Evolutionary conservation across 768 basidiomycete species (phyloP), one percentile per base, ranked within the genome.

Genomic region (Termitomyces sp.): DNA sequence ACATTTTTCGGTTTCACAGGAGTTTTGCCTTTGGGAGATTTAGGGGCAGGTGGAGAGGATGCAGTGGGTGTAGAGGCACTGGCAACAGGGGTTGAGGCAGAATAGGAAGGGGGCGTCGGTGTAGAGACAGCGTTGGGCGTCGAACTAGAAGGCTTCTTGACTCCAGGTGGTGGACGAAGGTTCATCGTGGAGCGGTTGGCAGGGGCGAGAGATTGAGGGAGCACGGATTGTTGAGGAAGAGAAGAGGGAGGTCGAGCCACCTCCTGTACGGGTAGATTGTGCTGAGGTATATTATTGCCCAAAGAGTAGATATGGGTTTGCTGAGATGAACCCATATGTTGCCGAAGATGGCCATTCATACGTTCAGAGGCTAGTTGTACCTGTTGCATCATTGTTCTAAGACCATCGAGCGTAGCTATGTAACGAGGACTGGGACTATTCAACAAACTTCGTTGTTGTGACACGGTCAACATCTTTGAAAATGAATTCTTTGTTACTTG

Each of bases 11-110:
- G 56, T 69, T 82, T 88, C n/a, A 76, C 43, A 16, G 70, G 53
- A 1, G 74, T 65, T 67, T 83, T 89, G 53, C 68, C 68, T 65
- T 85, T 88, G 0, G 90, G 90, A 4, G 90, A 90, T 69, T 85
- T 90, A 1, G 87, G 82, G 5, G 79, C 79, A 64, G 81, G 81
- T 1, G 88, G 88, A 10, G 87, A 88, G 34, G 80, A 76, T 26
- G 77, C 76, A 24, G 77, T 77, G 10, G 86, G 84, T 5, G 86
- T 87, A 0, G 79, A 68, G 0, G 80, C 77, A 55, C 70, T 79
- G 46, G 76, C 66, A 34, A 65, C 70, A 3, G 79, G 77, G 0
- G 78, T 78, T 0, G 80, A 71, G 8, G 74, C 71, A 12, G 70
- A 67, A 43, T 74, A 72, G 1, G 74, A 69, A 36, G 80, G 76